Base-by-base conservation (phyloP, 192 early-diverging fungal genomes). In the Spizellomyces punctatus region DNA sequence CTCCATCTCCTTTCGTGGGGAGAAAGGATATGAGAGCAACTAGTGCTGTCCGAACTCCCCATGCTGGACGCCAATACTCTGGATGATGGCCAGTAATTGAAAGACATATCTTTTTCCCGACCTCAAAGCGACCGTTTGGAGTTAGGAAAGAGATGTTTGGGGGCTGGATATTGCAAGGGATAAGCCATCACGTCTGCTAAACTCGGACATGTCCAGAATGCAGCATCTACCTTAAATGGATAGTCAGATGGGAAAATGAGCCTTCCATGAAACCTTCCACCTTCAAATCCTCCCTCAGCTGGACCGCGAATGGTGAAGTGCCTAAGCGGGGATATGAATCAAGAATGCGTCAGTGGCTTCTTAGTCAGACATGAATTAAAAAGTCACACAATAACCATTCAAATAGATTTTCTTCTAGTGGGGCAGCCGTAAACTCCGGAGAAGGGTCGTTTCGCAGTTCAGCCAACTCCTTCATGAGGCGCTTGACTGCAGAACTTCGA, bases 261-360 rank as follows among this genome's bases (percentile, higher is more conserved):
- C 46, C 94, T 80, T 0, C 97, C 97, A 80, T 99, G 97, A 80
- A 96, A 96, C 79, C 86, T 81, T 68, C 92, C 95, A 47, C 92
- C 92, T 62, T 87, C 87, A 79, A 93, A 99, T 6, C 93, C 92
- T 6, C 93, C 93, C 21, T 87, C 91, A 19, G 86, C 79, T 21
- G 96, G 96, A 9, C 96, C 96, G 17, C 92, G 83, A 8, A 98
- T 84, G 2, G 95, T 96, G 76, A 96, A 98, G 74, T 98, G 96
- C 83, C 80, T 82, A 55, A 8, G 19, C n/a, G 59, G 59, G 21
- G 59, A 12, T n/a, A n/a, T n/a, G n/a, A n/a, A n/a, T n/a, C n/a
- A n/a, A n/a, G n/a, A 36, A 36, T 36, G 1, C 27, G 27, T 36
- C 27, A 36, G 27, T 36, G 0, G 27, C 3, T 36, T 36, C 27